Evolutionary conservation across 2,329 filamentous ascomycete genomes (phyloP), one percentile per base, ranked within the genome.

Genomic region (Seiridium cupressi): DNA sequence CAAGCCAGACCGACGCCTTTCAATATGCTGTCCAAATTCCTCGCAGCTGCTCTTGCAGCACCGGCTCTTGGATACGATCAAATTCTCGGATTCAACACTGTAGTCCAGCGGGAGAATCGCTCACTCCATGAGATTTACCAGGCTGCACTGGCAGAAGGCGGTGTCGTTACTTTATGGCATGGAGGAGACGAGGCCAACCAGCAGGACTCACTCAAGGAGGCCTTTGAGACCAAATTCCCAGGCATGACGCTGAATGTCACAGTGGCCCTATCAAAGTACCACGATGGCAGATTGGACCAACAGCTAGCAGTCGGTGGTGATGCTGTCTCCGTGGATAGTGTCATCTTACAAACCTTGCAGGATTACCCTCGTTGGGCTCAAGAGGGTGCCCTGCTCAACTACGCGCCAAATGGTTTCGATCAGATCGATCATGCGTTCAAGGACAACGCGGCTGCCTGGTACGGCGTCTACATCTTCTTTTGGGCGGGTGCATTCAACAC

Each of bases 181-280:
- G 81, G 80, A 2, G 81, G 80, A n/a, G 80, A 82, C 42, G 78
- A 82, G 60, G 63, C 63, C 35, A 67, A 65, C 47, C 76, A 79
- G 55, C 75, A 76, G 40, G 66, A 77, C 57, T 35, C 9, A 1
- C 61, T 82, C 11, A 81, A 79, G 64, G 46, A 68, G 3, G 73
- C 73, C 1, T 84, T 83, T 61, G 79, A 81, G 62, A 62, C 66
- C 1, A 70, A 72, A 0, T 85, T 84, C 63, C 81, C 81, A 0
- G 76, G 76, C 7, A 77, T 84, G 60, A 79, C 74, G 3, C 74
- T 85, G 13, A 83, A 85, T 63, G 55, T 83, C 42, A 84, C 82
- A 0, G 80, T 84, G 48, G 82, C 84, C 60, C 66, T 85, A 0
- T 84, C 81, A 61, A 85, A 85, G 64, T 85, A 85, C 62, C 82